phyloP scores from a whole-genome alignment of 2,329 filamentous ascomycete species.

The Neopestalotiopsis sp. region DNA sequence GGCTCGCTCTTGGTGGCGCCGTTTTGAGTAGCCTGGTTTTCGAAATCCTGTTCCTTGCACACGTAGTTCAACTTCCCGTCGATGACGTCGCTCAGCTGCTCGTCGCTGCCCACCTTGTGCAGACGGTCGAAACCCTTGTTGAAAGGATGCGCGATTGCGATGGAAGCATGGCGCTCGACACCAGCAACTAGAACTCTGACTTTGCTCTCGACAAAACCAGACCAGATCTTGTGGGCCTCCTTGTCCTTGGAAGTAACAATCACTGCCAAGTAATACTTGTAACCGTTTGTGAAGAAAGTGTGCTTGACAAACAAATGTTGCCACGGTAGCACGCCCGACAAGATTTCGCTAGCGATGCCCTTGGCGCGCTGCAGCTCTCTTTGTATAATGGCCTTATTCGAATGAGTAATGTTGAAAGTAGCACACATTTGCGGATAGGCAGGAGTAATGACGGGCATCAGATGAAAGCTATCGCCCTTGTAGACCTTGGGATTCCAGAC shows the following conservation, averaged over 20 bases:
- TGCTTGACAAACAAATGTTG: constrained; percentile 88
- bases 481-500: constrained; percentile 96
- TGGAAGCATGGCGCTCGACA: constrained; percentile 79
- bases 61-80: constrained; percentile 56
- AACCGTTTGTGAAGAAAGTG: constrained; percentile 89
- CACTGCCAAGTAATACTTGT: constrained; percentile 95
- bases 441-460: constrained; percentile 98
- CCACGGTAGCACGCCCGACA: constrained; percentile 78
- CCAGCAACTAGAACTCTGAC: constrained; percentile 83
- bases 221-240: constrained; percentile 86
- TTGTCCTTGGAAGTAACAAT: constrained; percentile 82
- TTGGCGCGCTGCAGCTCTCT: constrained; percentile 80
- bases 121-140: constrained; percentile 89
- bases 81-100: constrained; percentile 57
- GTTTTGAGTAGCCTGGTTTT: background rate
- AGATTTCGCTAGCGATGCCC: constrained; percentile 79
- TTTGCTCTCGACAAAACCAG: constrained; percentile 92
- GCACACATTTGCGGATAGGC: constrained; percentile 98
- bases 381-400: constrained; percentile 83
- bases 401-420: constrained; percentile 90
- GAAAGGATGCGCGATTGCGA: constrained; percentile 86
- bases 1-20: constrained; percentile 25
- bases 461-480: constrained; percentile 78
- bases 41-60: constrained; percentile 37
- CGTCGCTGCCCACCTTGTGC: constrained; percentile 68